Percentiles rank a stretch among this genome's conserved stretches.
Evolutionary conservation across 257 asterid species (phyloP).

Genomic region (Gentiana dahurica): DNA sequence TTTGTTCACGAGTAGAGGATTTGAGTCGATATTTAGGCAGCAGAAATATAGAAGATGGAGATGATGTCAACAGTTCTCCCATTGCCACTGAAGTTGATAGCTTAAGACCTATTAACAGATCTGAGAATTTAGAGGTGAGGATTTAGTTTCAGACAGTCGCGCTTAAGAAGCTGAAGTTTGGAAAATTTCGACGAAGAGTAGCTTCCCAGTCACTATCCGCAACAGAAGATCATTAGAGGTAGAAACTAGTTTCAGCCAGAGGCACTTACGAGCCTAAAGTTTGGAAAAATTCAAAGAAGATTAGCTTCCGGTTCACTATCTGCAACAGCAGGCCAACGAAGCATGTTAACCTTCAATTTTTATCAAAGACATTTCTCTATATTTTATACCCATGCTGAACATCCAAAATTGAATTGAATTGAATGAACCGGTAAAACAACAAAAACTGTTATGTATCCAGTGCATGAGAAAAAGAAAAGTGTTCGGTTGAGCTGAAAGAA

Average conservation of each 20-base stretch:
- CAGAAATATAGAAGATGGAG: conserved; percentile 41
- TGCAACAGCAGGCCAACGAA: no score
- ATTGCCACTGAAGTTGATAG: conserved; percentile 19
- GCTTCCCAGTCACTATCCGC: conserved; percentile 46
- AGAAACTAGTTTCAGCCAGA: neutral
- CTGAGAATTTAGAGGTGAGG: neutral
- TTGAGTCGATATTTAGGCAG: conserved; percentile 28
- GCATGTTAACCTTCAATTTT: no score
- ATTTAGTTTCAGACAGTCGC: conserved; percentile 10
- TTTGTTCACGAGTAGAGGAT: conserved; percentile 24
- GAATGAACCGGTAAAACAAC: no score
- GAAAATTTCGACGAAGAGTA: conserved; percentile 52
- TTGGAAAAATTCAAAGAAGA: neutral
- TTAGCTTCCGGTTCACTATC: neutral
- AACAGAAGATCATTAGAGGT: neutral
- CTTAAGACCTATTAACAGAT: conserved; percentile 5
- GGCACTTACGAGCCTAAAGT: neutral
- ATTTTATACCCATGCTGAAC: no score
- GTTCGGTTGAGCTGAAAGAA: no score
- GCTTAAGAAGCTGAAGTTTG: conserved; percentile 22
- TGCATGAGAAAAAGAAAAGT: no score
- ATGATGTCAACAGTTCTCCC: conserved; percentile 55
- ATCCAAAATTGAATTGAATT: no score
- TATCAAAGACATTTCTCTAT: no score
- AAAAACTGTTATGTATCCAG: no score